A percentile compares a stretch with the other conserved stretches of the same genome.
These are phyloP conservation scores for Brettanomyces anomalus DNA, from an alignment of 805 yeast species.

Conservation along the genomic window DNA sequence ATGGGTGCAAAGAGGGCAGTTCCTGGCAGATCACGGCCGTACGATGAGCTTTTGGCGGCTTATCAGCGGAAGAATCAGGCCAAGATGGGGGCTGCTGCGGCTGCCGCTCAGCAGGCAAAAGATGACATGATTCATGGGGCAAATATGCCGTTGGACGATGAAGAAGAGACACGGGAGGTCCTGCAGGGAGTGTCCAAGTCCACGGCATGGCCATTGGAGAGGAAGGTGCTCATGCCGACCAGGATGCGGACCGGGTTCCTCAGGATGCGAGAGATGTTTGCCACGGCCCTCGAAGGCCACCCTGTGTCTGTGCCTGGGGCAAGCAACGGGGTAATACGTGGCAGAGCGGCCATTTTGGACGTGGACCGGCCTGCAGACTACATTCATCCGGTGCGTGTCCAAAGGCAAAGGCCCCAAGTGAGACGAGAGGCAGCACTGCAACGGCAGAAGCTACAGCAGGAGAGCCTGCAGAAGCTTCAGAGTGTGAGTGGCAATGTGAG, in stretches of 20 bases:
- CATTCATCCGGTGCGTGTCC: slow-evolving; percentile 43
- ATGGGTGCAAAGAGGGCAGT: slow-evolving; percentile 98
- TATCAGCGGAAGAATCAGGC: slow-evolving; percentile 92
- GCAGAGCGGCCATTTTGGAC: slow-evolving; percentile 70
- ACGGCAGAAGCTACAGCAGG: slow-evolving; percentile 1
- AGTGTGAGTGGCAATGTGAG: no score
- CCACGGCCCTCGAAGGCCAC: slow-evolving; percentile 68
- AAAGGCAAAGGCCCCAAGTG: slow-evolving; percentile 23
- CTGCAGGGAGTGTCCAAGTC: slow-evolving; percentile 80
- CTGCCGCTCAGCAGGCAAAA: slow-evolving; percentile 68
- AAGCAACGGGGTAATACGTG: slow-evolving; percentile 66
- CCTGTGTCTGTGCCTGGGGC: slow-evolving; percentile 37
- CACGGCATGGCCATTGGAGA: slow-evolving; percentile 75
- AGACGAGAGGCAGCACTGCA: slow-evolving; percentile 8
- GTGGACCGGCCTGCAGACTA: slow-evolving; percentile 67
- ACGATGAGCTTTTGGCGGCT: slow-evolving; percentile 77
- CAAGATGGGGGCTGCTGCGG: slow-evolving; percentile 74
- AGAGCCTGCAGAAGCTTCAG: slow-evolving; percentile 1
- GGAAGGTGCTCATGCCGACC: slow-evolving; percentile 62
- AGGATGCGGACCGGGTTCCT: slow-evolving; percentile 64
- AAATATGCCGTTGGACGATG: slow-evolving; percentile 58
- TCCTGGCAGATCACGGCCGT: slow-evolving; percentile 85
- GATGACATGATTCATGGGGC: slow-evolving; percentile 50
- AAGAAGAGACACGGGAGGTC: slow-evolving; percentile 88
- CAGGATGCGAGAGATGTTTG: slow-evolving; percentile 90